Evolutionary conservation across 1,284 basidiomycete genomes (phyloP), one percentile per base, ranked within the genome.

Genomic region (Lignosus rhinocerotis): DNA sequence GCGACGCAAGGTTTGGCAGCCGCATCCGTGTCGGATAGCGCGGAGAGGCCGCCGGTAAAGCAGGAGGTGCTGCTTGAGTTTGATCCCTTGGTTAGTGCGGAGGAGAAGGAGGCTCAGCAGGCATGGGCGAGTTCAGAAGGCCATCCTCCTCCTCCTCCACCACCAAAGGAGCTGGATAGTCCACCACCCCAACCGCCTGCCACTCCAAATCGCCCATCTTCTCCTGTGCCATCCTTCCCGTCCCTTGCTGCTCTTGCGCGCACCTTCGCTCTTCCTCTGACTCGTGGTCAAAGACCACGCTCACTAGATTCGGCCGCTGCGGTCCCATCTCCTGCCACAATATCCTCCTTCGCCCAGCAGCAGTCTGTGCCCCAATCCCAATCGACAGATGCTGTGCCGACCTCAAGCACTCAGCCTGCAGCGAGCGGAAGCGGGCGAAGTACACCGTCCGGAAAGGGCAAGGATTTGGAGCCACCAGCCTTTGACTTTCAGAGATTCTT

Each of bases 401-500:
- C 44, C 9, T 17, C 53, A 17, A 54, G 44, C 21, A 51, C 48
- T 41, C 56, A 51, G 17, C 21, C 60, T 32, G 42, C 48, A 10
- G 50, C 47, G 11, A 61, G 58, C 30, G 46, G 58, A 10, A 71
- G 67, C 50, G 69, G 69, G 17, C 62, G 64, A 9, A 69, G 65
- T 43, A 67, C 67, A 2, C 68, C 69, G 1, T 59, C 61, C n/a
- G 57, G 56, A 8, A 66, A 62, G 50, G 62, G 59, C 11, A 64
- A 64, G 52, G 63, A 64, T 12, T 50, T 50, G 38, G 67, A 76
- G 38, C 73, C 75, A 33, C 76, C 77, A 0, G 76, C 78, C 25
- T 94, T 94, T 64, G 93, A 94, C 72, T 94, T 94, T 69, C 92
- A 93, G 71, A 83, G 78, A 55, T 97, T 98, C 72, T 75, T 97